Conservation (phyloP, 805 yeast genomes). For the Metschnikowia arizonensis region DNA sequence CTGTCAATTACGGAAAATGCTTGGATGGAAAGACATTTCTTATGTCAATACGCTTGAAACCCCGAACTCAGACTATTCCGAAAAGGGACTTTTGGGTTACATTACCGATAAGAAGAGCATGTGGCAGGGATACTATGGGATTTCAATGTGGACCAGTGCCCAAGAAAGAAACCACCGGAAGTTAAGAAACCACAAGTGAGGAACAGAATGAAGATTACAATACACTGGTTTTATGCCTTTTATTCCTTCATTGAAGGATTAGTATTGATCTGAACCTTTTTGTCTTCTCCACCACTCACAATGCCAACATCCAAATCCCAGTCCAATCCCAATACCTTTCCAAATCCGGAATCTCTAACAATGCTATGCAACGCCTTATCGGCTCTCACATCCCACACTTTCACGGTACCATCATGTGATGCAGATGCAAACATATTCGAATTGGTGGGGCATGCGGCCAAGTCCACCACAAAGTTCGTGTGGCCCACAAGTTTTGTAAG, state of each 20-base stretch:
- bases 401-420: constrained; percentile 94
- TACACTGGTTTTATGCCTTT: no score
- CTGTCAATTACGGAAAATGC: constrained; percentile 40
- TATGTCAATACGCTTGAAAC: constrained; percentile 13
- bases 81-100: constrained; percentile 47
- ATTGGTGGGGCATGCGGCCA: constrained; percentile 71
- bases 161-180: constrained; percentile 22
- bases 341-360: constrained; percentile 58
- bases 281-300: constrained; percentile 91
- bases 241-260: constrained; percentile 8
- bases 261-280: constrained; percentile 78
- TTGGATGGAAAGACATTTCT: constrained; percentile 59
- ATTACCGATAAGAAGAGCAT: constrained; percentile 60
- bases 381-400: constrained; percentile 94
- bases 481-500: constrained; percentile 81
- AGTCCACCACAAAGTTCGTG: constrained; percentile 79
- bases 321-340: constrained; percentile 78
- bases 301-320: constrained; percentile 83
- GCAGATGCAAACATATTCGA: constrained; percentile 83
- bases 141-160: constrained; percentile 52
- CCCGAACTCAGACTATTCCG: constrained; percentile 6
- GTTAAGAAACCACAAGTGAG: no score
- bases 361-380: constrained; percentile 77
- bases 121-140: constrained; percentile 78
- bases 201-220: no score